These are phyloP conservation scores for Phlyctochytrium arcticum DNA, from an alignment of 192 early-diverging fungal species.

Conservation along the genomic window DNA sequence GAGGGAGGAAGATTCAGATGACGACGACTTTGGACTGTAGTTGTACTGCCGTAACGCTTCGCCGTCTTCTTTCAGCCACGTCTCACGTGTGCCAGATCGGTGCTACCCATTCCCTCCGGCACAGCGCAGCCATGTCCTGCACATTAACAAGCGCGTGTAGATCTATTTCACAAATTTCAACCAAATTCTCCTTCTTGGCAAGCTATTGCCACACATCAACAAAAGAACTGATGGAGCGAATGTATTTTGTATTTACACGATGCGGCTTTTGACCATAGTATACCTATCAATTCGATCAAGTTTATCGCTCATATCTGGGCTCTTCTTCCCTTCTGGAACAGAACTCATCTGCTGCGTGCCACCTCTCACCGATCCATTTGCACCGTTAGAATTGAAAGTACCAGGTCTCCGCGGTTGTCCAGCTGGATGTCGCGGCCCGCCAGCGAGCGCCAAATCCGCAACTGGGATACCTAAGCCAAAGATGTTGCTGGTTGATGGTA, in stretches of 20 bases:
- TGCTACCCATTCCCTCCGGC: no score
- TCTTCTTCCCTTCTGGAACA: slow-evolving; percentile 24
- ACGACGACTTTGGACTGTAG: slow-evolving; percentile 36
- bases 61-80: no score
- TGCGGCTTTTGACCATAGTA: slow-evolving; percentile 84
- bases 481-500: no score
- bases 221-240: neutral
- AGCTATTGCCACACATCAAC: neutral
- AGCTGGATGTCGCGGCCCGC: neutral
- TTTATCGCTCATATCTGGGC: slow-evolving; percentile 36
- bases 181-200: neutral
- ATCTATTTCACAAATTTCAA: neutral
- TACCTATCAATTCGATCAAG: slow-evolving; percentile 89
- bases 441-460: no score
- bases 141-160: neutral
- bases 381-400: slow-evolving; percentile 18
- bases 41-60: no score
- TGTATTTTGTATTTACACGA: slow-evolving; percentile 55
- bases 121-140: no score
- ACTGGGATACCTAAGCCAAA: no score
- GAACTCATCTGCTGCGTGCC: neutral
- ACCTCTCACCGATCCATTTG: slow-evolving; percentile 17
- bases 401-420: neutral
- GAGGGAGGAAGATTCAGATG: slow-evolving; percentile 30
- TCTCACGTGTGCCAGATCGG: no score